phyloP scores from a whole-genome alignment of 2,329 filamentous ascomycete species.

The Dryadomyces sulphureus region DNA sequence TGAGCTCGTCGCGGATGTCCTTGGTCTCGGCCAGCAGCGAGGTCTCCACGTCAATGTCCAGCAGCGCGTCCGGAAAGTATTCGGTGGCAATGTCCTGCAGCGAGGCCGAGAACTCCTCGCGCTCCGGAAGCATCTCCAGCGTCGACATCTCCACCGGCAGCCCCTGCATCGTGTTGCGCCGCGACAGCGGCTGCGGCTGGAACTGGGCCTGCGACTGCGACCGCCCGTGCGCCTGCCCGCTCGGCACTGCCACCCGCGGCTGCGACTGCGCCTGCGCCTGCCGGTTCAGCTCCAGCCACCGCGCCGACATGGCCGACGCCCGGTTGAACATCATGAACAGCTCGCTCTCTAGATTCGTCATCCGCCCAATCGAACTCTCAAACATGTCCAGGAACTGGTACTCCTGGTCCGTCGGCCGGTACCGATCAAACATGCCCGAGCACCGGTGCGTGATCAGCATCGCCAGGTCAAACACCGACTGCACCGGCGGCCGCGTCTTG shows the following conservation, averaged over 20 bases:
- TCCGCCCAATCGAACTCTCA: slow-evolving; percentile 42
- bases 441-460: slow-evolving; percentile 46
- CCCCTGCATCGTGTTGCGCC: too few species aligned
- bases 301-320: slow-evolving; percentile 40
- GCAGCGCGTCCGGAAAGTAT: slow-evolving; percentile 40
- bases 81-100: too few species aligned
- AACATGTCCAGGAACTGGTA: slow-evolving; percentile 56
- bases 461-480: slow-evolving; percentile 47
- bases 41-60: slow-evolving; percentile 46
- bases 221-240: too few species aligned
- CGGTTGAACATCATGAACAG: slow-evolving; percentile 45
- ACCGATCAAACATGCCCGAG: slow-evolving; percentile 44
- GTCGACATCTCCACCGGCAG: too few species aligned
- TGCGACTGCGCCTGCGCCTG: slow-evolving; percentile 1
- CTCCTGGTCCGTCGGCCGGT: slow-evolving; percentile 40
- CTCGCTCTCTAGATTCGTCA: slow-evolving; percentile 38
- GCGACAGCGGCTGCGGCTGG: too few species aligned
- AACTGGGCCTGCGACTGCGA: too few species aligned
- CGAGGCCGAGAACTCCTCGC: too few species aligned
- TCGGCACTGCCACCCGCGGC: too few species aligned
- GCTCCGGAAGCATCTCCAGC: too few species aligned
- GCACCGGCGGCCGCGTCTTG: slow-evolving; percentile 43
- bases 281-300: slow-evolving; percentile 32
- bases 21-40: slow-evolving; percentile 48
- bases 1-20: slow-evolving; percentile 53